Percentiles rank a stretch among this genome's conserved stretches.
These are phyloP conservation scores for Populus simonii DNA, from an alignment of 345 rosid species.

Conservation along the genomic window DNA sequence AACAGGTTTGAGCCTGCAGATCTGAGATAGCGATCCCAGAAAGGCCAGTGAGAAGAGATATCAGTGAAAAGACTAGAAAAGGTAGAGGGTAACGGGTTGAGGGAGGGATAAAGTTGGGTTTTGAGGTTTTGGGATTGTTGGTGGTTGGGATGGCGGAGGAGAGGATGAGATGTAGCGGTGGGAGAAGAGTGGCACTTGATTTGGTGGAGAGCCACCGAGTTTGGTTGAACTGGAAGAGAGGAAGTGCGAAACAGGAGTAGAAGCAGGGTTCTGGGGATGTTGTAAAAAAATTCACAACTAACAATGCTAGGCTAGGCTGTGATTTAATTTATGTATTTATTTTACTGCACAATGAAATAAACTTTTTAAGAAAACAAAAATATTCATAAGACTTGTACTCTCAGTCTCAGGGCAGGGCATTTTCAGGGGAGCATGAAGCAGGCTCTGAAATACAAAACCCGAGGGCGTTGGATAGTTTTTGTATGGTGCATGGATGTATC, in stretches of 20 bases:
- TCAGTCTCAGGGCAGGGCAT: too few species aligned
- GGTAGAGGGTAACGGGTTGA: constrained; percentile 34
- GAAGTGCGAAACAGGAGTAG: background rate
- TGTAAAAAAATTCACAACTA: background rate
- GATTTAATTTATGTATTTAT: too few species aligned
- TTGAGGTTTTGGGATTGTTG: constrained; percentile 45
- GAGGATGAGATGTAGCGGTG: constrained; percentile 37
- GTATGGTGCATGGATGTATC: too few species aligned
- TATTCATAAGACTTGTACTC: too few species aligned
- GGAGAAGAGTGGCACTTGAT: constrained; percentile 48
- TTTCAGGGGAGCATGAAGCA: too few species aligned
- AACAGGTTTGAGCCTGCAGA: constrained; percentile 25
- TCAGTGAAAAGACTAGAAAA: constrained; percentile 46
- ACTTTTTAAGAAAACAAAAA: too few species aligned
- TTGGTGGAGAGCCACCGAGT: background rate
- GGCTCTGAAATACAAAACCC: too few species aligned
- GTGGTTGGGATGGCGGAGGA: constrained; percentile 18
- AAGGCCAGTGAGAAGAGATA: constrained; percentile 57
- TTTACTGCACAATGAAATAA: background rate
- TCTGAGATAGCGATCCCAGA: constrained; percentile 54
- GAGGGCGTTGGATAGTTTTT: too few species aligned
- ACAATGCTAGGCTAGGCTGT: background rate
- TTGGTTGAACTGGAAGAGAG: background rate
- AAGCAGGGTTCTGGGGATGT: background rate
- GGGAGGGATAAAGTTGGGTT: constrained; percentile 22